phyloP scores from a whole-genome alignment of 2,329 filamentous ascomycete genomes.

The Fusarium paranaense region DNA sequence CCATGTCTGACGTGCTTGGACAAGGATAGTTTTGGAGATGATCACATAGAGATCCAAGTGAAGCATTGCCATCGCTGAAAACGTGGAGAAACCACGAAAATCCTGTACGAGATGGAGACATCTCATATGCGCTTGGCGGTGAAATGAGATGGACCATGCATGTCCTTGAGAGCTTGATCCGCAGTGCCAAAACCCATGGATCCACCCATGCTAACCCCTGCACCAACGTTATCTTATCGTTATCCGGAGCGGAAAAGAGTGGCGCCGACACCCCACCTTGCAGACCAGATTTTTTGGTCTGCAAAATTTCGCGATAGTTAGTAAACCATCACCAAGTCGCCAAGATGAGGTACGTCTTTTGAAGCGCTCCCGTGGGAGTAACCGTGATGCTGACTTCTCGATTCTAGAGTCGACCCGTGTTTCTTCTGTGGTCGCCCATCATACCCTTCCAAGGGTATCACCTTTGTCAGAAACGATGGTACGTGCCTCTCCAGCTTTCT shows the following conservation, averaged over 20 bases:
- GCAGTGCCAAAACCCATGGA: neutral
- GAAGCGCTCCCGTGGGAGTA: neutral
- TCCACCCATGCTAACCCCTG: neutral
- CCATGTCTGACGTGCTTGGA: neutral
- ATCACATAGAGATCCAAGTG: neutral
- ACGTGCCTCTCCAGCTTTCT: neutral
- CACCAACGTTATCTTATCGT: neutral
- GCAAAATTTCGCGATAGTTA: neutral
- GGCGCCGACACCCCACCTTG: neutral
- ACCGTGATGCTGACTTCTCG: neutral
- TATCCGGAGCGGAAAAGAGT: neutral
- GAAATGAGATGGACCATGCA: neutral
- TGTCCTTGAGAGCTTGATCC: neutral
- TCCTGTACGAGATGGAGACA: neutral
- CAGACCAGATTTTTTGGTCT: neutral
- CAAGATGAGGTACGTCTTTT: neutral
- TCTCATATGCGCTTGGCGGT: neutral
- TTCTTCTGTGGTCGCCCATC: neutral
- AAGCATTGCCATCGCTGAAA: neutral
- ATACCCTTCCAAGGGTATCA: neutral
- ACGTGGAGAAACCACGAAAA: neutral
- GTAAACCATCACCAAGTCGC: neutral
- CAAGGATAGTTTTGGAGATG: neutral
- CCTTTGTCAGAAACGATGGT: neutral
- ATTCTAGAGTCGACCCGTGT: neutral